Conservation (phyloP, 2,329 filamentous ascomycete genomes). For the Diaporthe sp. region DNA sequence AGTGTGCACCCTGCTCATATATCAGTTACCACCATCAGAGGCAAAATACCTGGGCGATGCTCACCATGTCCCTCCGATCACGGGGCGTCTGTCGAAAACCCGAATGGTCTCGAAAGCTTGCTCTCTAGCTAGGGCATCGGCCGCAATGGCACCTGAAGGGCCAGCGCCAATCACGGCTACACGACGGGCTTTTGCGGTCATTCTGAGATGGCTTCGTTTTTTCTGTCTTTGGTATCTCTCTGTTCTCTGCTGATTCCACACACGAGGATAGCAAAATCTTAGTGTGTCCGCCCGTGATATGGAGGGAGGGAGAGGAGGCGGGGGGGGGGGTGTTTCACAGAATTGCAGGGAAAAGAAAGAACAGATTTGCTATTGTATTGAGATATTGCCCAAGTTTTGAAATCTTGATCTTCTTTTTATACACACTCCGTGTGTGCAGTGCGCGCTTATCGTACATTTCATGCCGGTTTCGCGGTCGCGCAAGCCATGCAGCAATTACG, state of each 20-base stretch:
- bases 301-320: not conserved
- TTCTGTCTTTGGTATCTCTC: too few species aligned
- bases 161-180: constrained; percentile 74
- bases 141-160: constrained; percentile 70
- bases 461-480: constrained; percentile 27
- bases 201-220: not conserved
- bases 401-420: not conserved
- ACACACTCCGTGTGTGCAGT: not conserved
- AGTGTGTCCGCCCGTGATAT: not conserved
- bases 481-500: constrained; percentile 30
- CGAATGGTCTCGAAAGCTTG: constrained; percentile 69
- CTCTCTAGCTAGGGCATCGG: constrained; percentile 72
- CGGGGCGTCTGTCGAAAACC: constrained; percentile 73
- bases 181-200: constrained; percentile 39
- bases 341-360: not conserved
- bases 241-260: not conserved
- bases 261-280: not conserved
- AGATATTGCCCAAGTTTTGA: too few species aligned
- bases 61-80: constrained; percentile 73
- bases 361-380: not conserved
- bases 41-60: constrained; percentile 37
- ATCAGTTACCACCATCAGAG: constrained; percentile 4
- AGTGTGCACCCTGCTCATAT: constrained; percentile 47
- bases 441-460: not conserved
- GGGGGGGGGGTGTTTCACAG: too few species aligned